A percentile compares a stretch with the other conserved stretches of the same genome.
Conservation (phyloP, 2,329 filamentous ascomycete species). For the Nemania diffusa region DNA sequence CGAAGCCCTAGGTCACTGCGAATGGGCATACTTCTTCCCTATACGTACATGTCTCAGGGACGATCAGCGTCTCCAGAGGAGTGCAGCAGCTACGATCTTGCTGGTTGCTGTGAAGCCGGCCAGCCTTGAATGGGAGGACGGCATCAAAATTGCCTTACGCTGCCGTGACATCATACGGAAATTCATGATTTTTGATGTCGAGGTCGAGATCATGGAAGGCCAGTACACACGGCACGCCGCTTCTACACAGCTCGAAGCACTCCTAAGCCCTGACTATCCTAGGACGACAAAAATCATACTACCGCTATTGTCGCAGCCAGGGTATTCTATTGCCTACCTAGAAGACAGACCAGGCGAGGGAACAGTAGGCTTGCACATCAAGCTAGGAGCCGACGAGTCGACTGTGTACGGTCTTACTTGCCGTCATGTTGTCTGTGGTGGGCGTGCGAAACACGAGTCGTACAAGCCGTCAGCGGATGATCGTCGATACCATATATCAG, state of each 20-base stretch:
- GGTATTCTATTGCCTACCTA: conserved; percentile 2
- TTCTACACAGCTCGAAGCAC: not conserved
- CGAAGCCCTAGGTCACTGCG: not conserved
- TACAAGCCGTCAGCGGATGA: conserved; percentile 8
- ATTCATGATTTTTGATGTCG: conserved; percentile 2
- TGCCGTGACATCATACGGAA: conserved; percentile 6
- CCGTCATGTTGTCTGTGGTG: not conserved
- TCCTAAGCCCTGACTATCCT: not conserved
- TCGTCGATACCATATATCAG: conserved; percentile 10
- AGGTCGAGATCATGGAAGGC: conserved; percentile 14
- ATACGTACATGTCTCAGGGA: not conserved
- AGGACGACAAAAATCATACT: not conserved
- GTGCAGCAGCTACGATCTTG: not conserved
- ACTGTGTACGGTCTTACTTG: not conserved
- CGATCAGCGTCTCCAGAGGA: not conserved
- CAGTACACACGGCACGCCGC: conserved; percentile 1
- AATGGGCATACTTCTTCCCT: conserved; percentile 10
- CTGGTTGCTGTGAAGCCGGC: conserved; percentile 7
- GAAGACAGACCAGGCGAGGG: not conserved
- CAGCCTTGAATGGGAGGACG: conserved; percentile 18
- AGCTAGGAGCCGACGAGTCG: not conserved
- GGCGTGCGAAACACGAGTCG: not conserved
- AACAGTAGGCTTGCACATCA: conserved; percentile 11
- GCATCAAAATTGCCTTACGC: not conserved
- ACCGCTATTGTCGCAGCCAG: not conserved